Percentiles rank a stretch among this genome's conserved stretches.
These are phyloP conservation scores for Leishmania arabica DNA, from an alignment of 208 protist species.

Conservation along the genomic window DNA sequence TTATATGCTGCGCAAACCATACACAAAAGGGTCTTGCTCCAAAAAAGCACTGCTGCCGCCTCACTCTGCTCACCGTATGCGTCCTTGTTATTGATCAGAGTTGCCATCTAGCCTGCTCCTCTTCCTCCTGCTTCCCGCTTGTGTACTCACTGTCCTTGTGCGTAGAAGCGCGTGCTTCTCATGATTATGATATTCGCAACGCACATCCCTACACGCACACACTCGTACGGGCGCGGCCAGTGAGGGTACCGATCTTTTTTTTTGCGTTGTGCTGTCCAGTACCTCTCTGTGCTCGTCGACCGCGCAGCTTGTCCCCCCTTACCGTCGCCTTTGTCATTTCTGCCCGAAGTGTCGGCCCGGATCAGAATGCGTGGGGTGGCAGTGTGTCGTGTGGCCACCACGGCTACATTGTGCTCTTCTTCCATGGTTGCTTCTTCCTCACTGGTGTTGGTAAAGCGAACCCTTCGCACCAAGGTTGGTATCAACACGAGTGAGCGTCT, in stretches of 20 bases:
- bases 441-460: not conserved
- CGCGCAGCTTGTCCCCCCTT: not conserved
- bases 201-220: not conserved
- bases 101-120: not conserved
- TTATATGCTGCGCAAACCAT: not conserved
- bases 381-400: not conserved
- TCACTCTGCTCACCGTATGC: not conserved
- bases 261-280: not conserved
- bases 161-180: not conserved
- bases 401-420: not conserved
- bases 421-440: not conserved
- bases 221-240: not conserved
- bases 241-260: not conserved
- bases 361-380: not conserved
- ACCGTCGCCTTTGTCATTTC: not conserved
- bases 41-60: not conserved
- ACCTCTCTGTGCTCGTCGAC: not conserved
- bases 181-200: not conserved
- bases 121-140: not conserved
- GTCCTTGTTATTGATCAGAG: not conserved
- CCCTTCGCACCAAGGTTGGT: slow-evolving; percentile 16
- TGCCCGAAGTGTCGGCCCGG: not conserved
- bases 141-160: not conserved
- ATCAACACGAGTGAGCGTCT: slow-evolving; percentile 16
- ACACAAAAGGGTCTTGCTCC: not conserved